Percentiles rank a stretch among this genome's conserved stretches.
Conservation (phyloP, 805 yeast species). For the Yarrowia divulgata region DNA sequence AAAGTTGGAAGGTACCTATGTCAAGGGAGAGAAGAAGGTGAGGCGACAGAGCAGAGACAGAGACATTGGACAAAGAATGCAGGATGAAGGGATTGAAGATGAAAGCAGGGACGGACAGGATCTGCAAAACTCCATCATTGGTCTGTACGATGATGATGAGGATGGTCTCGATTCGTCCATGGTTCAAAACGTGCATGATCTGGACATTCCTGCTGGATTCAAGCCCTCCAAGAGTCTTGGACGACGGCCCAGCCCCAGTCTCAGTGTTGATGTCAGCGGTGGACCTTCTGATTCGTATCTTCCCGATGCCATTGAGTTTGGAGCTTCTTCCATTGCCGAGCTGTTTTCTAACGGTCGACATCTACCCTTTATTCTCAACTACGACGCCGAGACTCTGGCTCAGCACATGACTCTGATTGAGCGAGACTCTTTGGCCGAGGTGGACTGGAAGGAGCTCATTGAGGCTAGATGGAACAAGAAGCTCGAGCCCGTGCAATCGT, state of each 20-base stretch:
- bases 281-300: conserved; percentile 3
- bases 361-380: conserved; percentile 80
- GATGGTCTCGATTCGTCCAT: not conserved
- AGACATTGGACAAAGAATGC: not conserved
- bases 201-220: conserved; percentile 33
- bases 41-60: not conserved
- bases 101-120: not conserved
- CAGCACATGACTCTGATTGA: conserved; percentile 88
- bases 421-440: conserved; percentile 77
- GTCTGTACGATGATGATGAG: conserved; percentile 12
- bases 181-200: conserved; percentile 16
- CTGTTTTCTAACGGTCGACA: conserved; percentile 59
- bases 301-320: conserved; percentile 31
- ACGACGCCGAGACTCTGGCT: conserved; percentile 70
- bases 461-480: conserved; percentile 76
- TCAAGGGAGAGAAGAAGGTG: conserved; percentile 6
- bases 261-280: not conserved
- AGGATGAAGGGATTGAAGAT: conserved; percentile 6
- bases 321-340: conserved; percentile 7
- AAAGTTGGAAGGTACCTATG: conserved; percentile 74
- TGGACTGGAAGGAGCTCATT: conserved; percentile 91
- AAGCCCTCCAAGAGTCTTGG: conserved; percentile 29
- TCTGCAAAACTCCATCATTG: conserved; percentile 22
- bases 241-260: conserved; percentile 4
- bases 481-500: conserved; percentile 73